A percentile compares a stretch with the other conserved stretches of the same genome.
These are phyloP conservation scores for Flaveria brownii DNA, from an alignment of 129 eudicot species.

Conservation along the genomic window DNA sequence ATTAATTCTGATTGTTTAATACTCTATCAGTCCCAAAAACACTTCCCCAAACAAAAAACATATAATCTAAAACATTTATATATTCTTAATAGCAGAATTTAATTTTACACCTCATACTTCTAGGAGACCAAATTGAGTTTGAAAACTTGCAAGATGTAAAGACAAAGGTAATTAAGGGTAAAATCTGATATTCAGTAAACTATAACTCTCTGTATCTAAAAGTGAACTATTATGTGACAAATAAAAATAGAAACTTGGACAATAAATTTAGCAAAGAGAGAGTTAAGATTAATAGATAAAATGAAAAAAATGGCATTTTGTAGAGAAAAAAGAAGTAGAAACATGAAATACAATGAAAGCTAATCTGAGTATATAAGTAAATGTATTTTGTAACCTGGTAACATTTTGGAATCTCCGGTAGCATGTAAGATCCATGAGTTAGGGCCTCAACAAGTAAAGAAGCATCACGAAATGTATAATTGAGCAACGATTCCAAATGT, in stretches of 20 bases:
- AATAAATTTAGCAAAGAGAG: background rate
- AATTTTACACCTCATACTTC: no score
- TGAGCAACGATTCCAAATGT: slow-evolving; percentile 48
- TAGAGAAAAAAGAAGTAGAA: no score
- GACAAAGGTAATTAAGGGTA: background rate
- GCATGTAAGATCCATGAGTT: slow-evolving; percentile 92
- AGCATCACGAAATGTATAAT: slow-evolving; percentile 58
- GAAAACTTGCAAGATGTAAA: background rate
- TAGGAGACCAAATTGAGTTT: no score
- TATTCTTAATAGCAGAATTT: no score
- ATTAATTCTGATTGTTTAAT: background rate
- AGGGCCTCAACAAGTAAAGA: slow-evolving; percentile 82
- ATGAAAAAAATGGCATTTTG: no score
- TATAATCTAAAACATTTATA: no score
- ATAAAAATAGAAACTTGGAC: no score
- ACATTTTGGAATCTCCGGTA: slow-evolving; percentile 76
- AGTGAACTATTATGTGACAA: background rate
- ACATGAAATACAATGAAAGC: background rate
- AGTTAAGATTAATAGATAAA: no score
- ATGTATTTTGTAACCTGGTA: slow-evolving; percentile 63
- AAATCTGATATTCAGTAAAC: background rate
- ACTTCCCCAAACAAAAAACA: background rate
- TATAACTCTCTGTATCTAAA: background rate
- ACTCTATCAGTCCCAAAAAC: background rate
- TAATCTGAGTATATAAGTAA: slow-evolving; percentile 24